Percentiles rank a stretch among this genome's conserved stretches.
Conservation (phyloP, 495 filamentous ascomycete species). For the Aspergillus asperescens region DNA sequence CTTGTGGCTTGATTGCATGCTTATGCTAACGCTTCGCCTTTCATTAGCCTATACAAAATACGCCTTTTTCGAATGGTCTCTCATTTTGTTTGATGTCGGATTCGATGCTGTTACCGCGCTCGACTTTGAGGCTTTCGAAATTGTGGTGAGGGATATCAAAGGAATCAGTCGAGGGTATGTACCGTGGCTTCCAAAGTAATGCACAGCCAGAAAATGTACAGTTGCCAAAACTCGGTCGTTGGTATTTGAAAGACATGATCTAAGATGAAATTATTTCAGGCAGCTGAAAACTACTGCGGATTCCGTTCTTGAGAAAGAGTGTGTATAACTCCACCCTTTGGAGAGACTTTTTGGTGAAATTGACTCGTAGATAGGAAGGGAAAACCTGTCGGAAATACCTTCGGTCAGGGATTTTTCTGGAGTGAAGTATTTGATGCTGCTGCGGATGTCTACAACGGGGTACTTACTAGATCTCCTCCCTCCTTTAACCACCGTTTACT, state of each 20-base stretch:
- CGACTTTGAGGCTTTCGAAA: conserved; percentile 86
- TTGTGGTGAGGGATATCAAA: conserved; percentile 83
- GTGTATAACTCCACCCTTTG: conserved; percentile 37
- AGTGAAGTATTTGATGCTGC: conserved; percentile 69
- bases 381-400: conserved; percentile 63
- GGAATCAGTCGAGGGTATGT: conserved; percentile 98
- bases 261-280: conserved; percentile 43
- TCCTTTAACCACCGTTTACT: conserved; percentile 4
- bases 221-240: conserved; percentile 32
- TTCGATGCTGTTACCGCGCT: conserved; percentile 97
- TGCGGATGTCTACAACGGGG: conserved; percentile 90
- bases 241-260: conserved; percentile 38
- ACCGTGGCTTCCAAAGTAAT: conserved; percentile 89
- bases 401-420: conserved; percentile 69
- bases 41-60: conserved; percentile 96
- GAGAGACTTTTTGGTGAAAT: conserved; percentile 18
- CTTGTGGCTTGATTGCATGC: neutral
- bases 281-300: conserved; percentile 62
- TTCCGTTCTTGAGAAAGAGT: conserved; percentile 84
- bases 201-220: conserved; percentile 47
- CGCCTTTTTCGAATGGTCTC: conserved; percentile 94
- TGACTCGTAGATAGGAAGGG: conserved; percentile 63
- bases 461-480: conserved; percentile 36
- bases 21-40: neutral
- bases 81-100: conserved; percentile 90